A percentile compares a stretch with the other conserved stretches of the same genome.
These are phyloP conservation scores for Nyctanthes arbortristis DNA, from an alignment of 257 asterid genomes.

Conservation along the genomic window DNA sequence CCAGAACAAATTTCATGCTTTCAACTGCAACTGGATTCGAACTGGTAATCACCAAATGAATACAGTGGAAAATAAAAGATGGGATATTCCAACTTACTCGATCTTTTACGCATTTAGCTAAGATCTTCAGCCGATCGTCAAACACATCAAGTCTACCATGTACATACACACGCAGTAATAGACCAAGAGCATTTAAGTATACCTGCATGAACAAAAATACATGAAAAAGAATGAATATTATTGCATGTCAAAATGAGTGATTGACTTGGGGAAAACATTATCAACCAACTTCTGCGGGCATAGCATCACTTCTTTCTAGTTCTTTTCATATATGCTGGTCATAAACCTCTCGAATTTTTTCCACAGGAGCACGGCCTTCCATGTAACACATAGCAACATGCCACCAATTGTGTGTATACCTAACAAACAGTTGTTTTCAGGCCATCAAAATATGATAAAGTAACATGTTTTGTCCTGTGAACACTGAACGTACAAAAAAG, in stretches of 20 bases:
- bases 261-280: constrained; percentile 12
- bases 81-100: constrained; percentile 55
- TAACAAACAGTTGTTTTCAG: constrained; percentile 39
- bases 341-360: constrained; percentile 65
- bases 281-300: constrained; percentile 62
- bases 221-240: constrained; percentile 14
- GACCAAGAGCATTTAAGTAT: constrained; percentile 75
- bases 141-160: constrained; percentile 56
- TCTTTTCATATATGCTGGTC: constrained; percentile 80
- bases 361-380: constrained; percentile 77
- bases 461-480: not conserved
- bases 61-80: not conserved
- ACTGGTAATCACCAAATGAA: not conserved
- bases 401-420: constrained; percentile 99
- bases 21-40: not conserved
- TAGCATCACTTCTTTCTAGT: constrained; percentile 71
- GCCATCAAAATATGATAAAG: constrained; percentile 8
- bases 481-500: constrained; percentile 71
- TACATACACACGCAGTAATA: constrained; percentile 67
- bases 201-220: constrained; percentile 52
- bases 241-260: not conserved
- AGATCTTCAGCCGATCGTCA: constrained; percentile 56
- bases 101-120: constrained; percentile 57
- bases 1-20: not conserved
- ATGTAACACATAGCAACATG: constrained; percentile 89